A percentile compares a stretch with the other conserved stretches of the same genome.
Conservation (phyloP, 2,329 filamentous ascomycete species). For the Lojkania enalia region DNA sequence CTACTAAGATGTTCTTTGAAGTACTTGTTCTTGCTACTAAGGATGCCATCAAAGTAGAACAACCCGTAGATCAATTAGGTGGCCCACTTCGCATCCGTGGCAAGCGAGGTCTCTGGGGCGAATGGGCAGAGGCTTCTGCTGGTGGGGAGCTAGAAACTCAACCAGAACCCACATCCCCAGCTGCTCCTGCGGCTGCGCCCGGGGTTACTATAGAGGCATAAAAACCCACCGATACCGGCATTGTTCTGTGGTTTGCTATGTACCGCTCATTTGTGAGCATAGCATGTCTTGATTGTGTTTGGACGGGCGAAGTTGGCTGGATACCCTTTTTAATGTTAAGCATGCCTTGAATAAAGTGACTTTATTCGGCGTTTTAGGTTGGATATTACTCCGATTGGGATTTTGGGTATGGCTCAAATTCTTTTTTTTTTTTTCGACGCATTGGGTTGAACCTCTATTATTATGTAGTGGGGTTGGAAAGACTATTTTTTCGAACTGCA, state of each 20-base stretch:
- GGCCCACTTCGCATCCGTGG: slow-evolving; percentile 80
- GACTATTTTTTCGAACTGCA: too few species aligned
- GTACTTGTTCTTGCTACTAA: slow-evolving; percentile 94
- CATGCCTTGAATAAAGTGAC: too few species aligned
- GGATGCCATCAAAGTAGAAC: slow-evolving; percentile 96
- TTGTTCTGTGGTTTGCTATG: slow-evolving; percentile 6
- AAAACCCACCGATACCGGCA: too few species aligned
- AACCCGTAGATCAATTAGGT: slow-evolving; percentile 71
- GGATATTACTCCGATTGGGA: too few species aligned
- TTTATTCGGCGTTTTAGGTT: too few species aligned
- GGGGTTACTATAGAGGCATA: slow-evolving; percentile 24
- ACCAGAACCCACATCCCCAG: slow-evolving; percentile 24
- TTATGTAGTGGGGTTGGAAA: too few species aligned
- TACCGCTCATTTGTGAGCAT: slow-evolving; percentile 6
- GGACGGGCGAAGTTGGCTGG: slow-evolving; percentile 35
- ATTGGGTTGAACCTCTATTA: too few species aligned
- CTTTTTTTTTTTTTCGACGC: too few species aligned
- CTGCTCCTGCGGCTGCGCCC: slow-evolving; percentile 26
- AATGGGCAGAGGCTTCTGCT: slow-evolving; percentile 78
- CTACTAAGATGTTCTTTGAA: slow-evolving; percentile 99
- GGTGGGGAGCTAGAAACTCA: slow-evolving; percentile 47
- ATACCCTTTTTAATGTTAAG: slow-evolving; percentile 36
- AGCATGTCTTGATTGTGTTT: slow-evolving; percentile 9
- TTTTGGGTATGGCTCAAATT: too few species aligned
- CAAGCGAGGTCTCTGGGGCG: slow-evolving; percentile 95